A percentile compares a stretch with the other conserved stretches of the same genome.
Conservation (phyloP, 176 grass and related monocot genomes). For the Paspalum vaginatum region DNA sequence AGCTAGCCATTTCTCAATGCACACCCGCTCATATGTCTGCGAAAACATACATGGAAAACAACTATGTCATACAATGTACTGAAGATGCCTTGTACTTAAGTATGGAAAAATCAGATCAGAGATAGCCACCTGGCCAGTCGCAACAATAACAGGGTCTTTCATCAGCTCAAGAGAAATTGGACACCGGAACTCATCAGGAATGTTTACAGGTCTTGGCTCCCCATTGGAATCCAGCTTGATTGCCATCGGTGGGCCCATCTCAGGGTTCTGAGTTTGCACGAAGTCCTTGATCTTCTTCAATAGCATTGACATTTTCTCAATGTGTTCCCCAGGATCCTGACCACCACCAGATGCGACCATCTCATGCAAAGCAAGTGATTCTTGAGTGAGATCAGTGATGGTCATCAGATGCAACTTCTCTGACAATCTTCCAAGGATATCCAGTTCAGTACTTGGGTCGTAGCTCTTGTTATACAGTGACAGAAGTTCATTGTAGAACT, state of each 20-base stretch:
- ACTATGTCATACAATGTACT: conserved; percentile 20
- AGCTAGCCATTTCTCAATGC: conserved; percentile 80
- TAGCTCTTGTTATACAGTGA: conserved; percentile 70
- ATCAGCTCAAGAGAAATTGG: conserved; percentile 95
- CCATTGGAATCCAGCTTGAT: conserved; percentile 37
- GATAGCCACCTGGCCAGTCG: conserved; percentile 57
- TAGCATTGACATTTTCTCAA: conserved; percentile 95
- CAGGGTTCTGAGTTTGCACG: conserved; percentile 84
- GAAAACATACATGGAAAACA: conserved; percentile 29
- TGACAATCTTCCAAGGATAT: conserved; percentile 63
- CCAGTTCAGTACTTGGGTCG: conserved; percentile 48
- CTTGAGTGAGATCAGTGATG: conserved; percentile 88
- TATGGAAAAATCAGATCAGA: conserved; percentile 24
- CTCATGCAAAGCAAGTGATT: conserved; percentile 94
- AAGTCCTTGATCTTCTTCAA: conserved; percentile 98
- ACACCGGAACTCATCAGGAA: conserved; percentile 93
- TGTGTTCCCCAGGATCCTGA: conserved; percentile 76
- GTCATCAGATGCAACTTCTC: conserved; percentile 72
- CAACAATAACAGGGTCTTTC: conserved; percentile 93
- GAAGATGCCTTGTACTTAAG: not conserved
- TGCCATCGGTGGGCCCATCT: conserved; percentile 64
- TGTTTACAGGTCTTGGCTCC: conserved; percentile 35
- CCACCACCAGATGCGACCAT: conserved; percentile 78
- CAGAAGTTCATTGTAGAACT: conserved; percentile 63
- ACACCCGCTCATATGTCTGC: conserved; percentile 83